These are phyloP conservation scores for Lasiodiplodia sp. DNA, from an alignment of 2,329 filamentous ascomycete genomes.

Conservation along the genomic window DNA sequence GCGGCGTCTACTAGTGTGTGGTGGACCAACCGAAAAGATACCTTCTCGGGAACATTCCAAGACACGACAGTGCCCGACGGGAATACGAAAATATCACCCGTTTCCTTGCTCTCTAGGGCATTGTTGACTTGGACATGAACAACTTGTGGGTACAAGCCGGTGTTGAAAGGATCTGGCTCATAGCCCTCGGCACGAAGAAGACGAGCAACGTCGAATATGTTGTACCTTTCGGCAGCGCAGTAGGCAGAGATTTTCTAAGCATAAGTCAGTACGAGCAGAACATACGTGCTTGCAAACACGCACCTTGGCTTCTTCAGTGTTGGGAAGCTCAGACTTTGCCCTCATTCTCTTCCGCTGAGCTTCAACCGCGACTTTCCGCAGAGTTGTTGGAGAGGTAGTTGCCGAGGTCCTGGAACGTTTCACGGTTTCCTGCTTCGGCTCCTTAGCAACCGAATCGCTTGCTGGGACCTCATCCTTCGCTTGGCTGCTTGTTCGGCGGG, in stretches of 20 bases:
- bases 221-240: conserved; percentile 72
- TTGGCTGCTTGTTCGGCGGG: background rate
- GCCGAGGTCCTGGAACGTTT: conserved; percentile 31
- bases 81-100: conserved; percentile 92
- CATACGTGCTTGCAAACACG: background rate
- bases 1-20: conserved; percentile 78
- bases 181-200: conserved; percentile 66
- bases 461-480: background rate
- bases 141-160: conserved; percentile 70
- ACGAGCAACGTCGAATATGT: conserved; percentile 64
- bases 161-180: conserved; percentile 67
- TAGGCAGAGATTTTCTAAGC: conserved; percentile 67
- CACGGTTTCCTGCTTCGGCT: conserved; percentile 2
- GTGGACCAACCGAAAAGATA: conserved; percentile 73
- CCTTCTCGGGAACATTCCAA: conserved; percentile 83
- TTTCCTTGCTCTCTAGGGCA: conserved; percentile 57
- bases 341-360: conserved; percentile 68
- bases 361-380: conserved; percentile 85
- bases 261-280: conserved; percentile 1
- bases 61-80: conserved; percentile 92
- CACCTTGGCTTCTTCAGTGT: conserved; percentile 41
- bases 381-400: conserved; percentile 66
- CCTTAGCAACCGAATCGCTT: background rate
- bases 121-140: conserved; percentile 65
- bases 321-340: conserved; percentile 47